Evolutionary conservation across 345 rosid species (phyloP), one percentile per base, ranked within the genome.

Genomic region (Rhodomyrtus tomentosa): DNA sequence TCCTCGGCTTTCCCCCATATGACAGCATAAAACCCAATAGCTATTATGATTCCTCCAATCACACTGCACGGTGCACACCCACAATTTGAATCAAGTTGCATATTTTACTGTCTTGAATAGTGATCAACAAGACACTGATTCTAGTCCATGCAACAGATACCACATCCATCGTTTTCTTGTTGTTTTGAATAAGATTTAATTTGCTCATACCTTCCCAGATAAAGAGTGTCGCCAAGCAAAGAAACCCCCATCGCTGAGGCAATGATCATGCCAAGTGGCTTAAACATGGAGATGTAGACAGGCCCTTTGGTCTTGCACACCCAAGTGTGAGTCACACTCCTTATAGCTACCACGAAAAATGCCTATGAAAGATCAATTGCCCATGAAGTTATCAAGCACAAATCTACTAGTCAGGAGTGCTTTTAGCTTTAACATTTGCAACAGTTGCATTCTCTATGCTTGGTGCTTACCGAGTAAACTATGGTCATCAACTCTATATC

Each of bases 401-500:
- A 21, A 38, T 10, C 22, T 42, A 21, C 49, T 12, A 25, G 32
- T 42, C 25, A 55, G 54, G n/a, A 76, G 55, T 42, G 52, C 55
- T 68, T 62, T 32, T 68, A 68, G 76, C 42, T 68, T 68, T 68
- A 4, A 32, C 18, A 68, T 68, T 32, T 68, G 2, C 1, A 68
- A 18, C 24, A 1, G 42, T 32, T 68, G 45, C 12, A 68, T 68
- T 32, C 42, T 68, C 76, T 32, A 45, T 32, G 22, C 62, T 50
- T 2, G 40, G 16, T 36, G 59, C 89, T 56, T 83, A 89, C 91
- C 83, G 90, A 50, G 72, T 87, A 87, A 3, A 86, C 14, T 48
- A 92, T 45, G 38, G 90, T 85, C 73, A 84, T 40, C 80, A 87
- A 72, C 82, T 87, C 88, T 20, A 85, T 81, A n/a, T 83, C 88